phyloP scores from a whole-genome alignment of 1,284 basidiomycete genomes.

The Moniliophthora roreri region DNA sequence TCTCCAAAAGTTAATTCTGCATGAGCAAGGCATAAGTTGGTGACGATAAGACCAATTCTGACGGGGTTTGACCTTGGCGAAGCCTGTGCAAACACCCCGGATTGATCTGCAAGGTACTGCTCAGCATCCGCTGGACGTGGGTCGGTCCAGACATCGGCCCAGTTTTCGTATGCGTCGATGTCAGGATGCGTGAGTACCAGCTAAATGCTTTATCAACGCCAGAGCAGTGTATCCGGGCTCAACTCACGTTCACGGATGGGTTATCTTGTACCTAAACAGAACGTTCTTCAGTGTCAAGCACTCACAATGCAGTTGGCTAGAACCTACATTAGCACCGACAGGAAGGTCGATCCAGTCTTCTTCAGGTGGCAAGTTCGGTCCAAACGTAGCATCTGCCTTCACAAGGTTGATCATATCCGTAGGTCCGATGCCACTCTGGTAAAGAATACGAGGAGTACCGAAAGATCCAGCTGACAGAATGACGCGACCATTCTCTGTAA shows the following conservation, averaged over 20 bases:
- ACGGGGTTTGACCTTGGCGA: constrained; percentile 47
- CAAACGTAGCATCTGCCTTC: constrained; percentile 43
- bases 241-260: constrained; percentile 58
- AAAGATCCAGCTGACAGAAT: constrained; percentile 58
- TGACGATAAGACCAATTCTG: not conserved
- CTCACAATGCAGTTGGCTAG: not conserved
- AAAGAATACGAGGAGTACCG: constrained; percentile 59
- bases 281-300: not conserved
- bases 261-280: constrained; percentile 49
- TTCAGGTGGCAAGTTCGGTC: constrained; percentile 46
- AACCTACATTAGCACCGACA: constrained; percentile 48
- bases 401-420: constrained; percentile 57
- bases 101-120: constrained; percentile 50
- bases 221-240: not conserved
- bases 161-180: constrained; percentile 64
- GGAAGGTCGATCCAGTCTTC: constrained; percentile 58
- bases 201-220: constrained; percentile 24
- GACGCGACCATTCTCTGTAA: constrained; percentile 58
- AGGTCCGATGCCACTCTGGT: constrained; percentile 63
- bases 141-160: constrained; percentile 54
- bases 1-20: constrained; percentile 65
- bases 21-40: not conserved
- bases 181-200: constrained; percentile 64
- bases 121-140: constrained; percentile 54
- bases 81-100: constrained; percentile 56